These are phyloP conservation scores for Herpotrichia juniperi DNA, from an alignment of 2,329 filamentous ascomycete species.

Conservation along the genomic window DNA sequence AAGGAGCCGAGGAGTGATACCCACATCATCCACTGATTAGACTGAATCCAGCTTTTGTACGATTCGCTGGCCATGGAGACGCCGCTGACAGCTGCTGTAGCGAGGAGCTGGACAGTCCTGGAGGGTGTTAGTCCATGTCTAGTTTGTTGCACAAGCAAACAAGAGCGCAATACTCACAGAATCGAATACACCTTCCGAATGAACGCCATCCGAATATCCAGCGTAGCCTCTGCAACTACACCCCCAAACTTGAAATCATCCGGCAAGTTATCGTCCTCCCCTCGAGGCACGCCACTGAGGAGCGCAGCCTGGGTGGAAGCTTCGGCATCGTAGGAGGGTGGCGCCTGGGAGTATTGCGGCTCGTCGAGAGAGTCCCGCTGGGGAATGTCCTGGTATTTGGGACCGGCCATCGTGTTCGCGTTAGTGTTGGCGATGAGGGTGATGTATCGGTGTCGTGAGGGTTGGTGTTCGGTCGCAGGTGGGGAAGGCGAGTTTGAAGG, in stretches of 20 bases:
- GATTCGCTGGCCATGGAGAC: conserved; percentile 81
- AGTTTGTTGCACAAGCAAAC: not conserved
- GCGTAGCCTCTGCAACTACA: conserved; percentile 50
- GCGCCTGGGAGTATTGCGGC: conserved; percentile 70
- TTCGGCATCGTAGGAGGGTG: conserved; percentile 76
- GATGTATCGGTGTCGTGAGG: not conserved
- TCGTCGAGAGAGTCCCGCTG: conserved; percentile 87
- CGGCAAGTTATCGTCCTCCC: conserved; percentile 87
- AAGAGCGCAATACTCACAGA: conserved; percentile 64
- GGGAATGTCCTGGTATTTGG: conserved; percentile 83
- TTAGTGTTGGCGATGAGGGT: not conserved
- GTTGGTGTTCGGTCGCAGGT: not conserved
- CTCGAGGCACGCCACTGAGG: conserved; percentile 69
- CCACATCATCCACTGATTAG: conserved; percentile 83
- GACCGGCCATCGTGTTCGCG: conserved; percentile 66
- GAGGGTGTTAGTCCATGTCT: not conserved
- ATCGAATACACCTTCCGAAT: conserved; percentile 98
- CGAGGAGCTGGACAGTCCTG: conserved; percentile 85
- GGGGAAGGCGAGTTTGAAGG: conserved; percentile 3
- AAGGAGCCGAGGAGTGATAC: conserved; percentile 66
- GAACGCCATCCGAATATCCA: conserved; percentile 97
- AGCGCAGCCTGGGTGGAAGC: conserved; percentile 64
- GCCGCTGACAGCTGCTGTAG: conserved; percentile 79
- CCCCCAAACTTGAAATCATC: conserved; percentile 86
- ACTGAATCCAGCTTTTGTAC: conserved; percentile 89